Conservation (phyloP, 2,329 filamentous ascomycete species). For the Trichophyton schoenleinii region DNA sequence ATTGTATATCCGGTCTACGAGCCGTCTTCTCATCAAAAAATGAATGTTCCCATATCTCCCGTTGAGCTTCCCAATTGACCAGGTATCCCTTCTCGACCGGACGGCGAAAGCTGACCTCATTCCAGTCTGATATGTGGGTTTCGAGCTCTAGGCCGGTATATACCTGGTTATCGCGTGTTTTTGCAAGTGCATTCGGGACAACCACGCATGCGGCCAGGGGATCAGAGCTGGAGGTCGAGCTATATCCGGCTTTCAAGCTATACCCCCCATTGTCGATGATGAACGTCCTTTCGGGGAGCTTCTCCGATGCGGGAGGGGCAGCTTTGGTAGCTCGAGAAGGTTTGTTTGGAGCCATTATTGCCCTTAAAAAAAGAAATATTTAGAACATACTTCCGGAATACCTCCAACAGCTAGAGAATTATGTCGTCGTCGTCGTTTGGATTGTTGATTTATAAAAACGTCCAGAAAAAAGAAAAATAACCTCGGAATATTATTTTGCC, state of each 20-base stretch:
- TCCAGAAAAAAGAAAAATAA: too few relatives aligned
- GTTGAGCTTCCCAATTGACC: conserved; percentile 93
- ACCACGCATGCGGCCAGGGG: conserved; percentile 43
- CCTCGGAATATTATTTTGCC: too few relatives aligned
- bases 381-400: neutral
- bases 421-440: neutral
- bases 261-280: conserved; percentile 89
- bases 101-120: conserved; percentile 72
- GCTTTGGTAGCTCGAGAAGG: conserved; percentile 35
- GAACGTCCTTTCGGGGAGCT: conserved; percentile 55
- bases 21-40: conserved; percentile 61
- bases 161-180: conserved; percentile 63
- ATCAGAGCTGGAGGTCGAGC: conserved; percentile 26
- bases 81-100: conserved; percentile 91
- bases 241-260: conserved; percentile 78
- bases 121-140: conserved; percentile 70
- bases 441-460: conserved; percentile 12
- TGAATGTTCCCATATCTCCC: conserved; percentile 86
- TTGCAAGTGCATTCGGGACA: conserved; percentile 80
- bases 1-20: conserved; percentile 33
- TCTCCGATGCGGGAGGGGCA: conserved; percentile 37
- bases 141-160: conserved; percentile 67
- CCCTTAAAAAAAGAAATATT: neutral
- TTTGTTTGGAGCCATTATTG: conserved; percentile 15
- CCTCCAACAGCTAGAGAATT: neutral